phyloP scores from a whole-genome alignment of 1,284 basidiomycete species.

The Pascua guehoae region DNA sequence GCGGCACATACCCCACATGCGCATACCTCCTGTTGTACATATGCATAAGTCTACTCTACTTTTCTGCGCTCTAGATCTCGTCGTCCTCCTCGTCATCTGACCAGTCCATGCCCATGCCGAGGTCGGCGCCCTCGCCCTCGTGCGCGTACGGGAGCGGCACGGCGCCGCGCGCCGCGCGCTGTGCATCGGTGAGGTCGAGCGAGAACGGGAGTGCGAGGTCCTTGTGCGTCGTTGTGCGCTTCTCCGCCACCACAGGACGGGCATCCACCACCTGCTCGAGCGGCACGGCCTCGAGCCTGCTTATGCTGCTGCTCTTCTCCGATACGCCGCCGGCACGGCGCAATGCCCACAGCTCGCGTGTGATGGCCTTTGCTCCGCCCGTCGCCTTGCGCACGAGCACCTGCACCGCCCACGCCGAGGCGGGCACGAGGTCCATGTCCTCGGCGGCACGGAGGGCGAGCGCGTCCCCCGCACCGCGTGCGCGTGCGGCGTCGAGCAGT shows the following conservation, averaged over 20 bases:
- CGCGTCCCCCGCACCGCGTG: conserved; percentile 21
- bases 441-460: conserved; percentile 26
- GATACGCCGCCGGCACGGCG: no score
- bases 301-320: no score
- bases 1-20: conserved; percentile 1
- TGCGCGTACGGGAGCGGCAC: conserved; percentile 85
- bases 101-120: conserved; percentile 28
- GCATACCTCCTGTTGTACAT: neutral
- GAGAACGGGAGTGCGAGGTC: conserved; percentile 67
- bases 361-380: conserved; percentile 47
- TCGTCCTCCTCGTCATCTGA: conserved; percentile 43
- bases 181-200: conserved; percentile 74
- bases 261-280: conserved; percentile 10
- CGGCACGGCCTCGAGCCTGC: neutral
- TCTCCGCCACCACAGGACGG: neutral
- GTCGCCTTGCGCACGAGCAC: conserved; percentile 41
- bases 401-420: conserved; percentile 26
- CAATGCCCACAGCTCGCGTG: neutral
- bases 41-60: neutral
- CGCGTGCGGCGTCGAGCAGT: conserved; percentile 30
- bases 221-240: conserved; percentile 53
- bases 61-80: conserved; percentile 22
- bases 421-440: conserved; percentile 9
- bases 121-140: conserved; percentile 56
- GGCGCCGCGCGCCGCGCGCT: conserved; percentile 68